Base-by-base conservation (phyloP, 306 rosid genomes). In the Cicer bijugum region DNA sequence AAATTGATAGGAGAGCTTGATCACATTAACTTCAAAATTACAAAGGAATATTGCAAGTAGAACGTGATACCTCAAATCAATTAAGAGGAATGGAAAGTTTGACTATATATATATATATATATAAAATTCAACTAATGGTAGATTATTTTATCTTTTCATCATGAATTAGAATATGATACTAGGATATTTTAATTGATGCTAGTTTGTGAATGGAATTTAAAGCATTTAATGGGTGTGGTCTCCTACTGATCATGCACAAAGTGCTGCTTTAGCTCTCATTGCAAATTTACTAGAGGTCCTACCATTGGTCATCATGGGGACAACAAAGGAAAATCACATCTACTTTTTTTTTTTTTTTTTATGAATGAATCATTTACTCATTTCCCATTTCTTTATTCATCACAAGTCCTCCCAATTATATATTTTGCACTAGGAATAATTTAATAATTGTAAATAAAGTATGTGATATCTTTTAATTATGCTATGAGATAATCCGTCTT, bases 241-340 rank as follows among this genome's bases (percentile, higher is more conserved):
- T 38, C 72, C 56, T 11, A 38, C 9, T 53, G 68, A 76, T 62
- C 78, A 76, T 71, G 74, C 62, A 75, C 63, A 9, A 76, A 43
- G 47, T 53, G 56, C 40, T 38, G 71, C 35, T 68, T 42, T 69
- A 38, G 35, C 65, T 75, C 69, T 46, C 61, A 68, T 74, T 51
- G 71, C 61, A 43, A 66, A 71, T 52, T 78, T 43, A 44, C 38
- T 15, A 14, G 50, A 53, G 74, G 81, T 48, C 51, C 78, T 75
- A 64, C 43, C 66, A 7, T 53, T 7, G 5, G 35, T 28, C 35
- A 28, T 28, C 35, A 4, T 28, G 6, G 16, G 6, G 43, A 59
- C 66, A 59, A 58, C 4, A 12, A 12, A 6, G 15, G 43, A 5
- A 12, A 10, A 16, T 20, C 39, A 20, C 62, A 23, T 56, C 37